Base-by-base conservation (phyloP, 768 basidiomycete species). In the Kondoa subrosea region DNA sequence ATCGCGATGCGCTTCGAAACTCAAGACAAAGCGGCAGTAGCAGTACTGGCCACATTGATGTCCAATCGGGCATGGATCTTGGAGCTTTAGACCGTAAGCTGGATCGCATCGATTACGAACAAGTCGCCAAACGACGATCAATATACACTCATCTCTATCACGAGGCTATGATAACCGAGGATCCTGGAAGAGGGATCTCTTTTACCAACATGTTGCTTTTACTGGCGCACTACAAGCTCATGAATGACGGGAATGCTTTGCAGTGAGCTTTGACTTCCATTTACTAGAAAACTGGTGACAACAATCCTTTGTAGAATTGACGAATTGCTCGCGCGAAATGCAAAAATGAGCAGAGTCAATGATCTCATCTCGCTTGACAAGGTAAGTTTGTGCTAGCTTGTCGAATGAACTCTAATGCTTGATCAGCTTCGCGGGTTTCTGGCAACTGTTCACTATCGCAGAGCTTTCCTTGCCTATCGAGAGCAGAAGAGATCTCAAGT, bases 181-280 rank as follows among this genome's bases (percentile, higher is more conserved):
- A 86, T 69, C 82, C 81, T 33, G 84, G 85, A 1, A 81, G 83
- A 64, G 91, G 91, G 8, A 89, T 97, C 69, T 87, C 89, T 27
- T 96, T 96, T 80, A 88, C 85, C 0, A 83, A 85, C 58, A 93
- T 93, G 88, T 81, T 97, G 1, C 75, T 87, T 34, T 78, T 96
- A 58, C 34, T 97, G 56, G 87, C 89, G 0, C 93, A 95, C 75
- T 86, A 96, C 78, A 91, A 89, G 76, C 78, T 97, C 64, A 90
- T 96, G 70, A 83, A 89, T 63, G 91, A 95, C 77, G 83, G 83
- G 30, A 87, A 90, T 32, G 92, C 92, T 16, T 78, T 97, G 29
- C 82, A 85, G 92, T 93, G 76, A 75, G 89, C 83, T 15, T 4
- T 4, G 4, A n/a, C 3, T n/a, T 2, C n/a, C 21, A 58, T 62